Conservation (phyloP, 257 asterid species). For the Cordia subcordata region DNA sequence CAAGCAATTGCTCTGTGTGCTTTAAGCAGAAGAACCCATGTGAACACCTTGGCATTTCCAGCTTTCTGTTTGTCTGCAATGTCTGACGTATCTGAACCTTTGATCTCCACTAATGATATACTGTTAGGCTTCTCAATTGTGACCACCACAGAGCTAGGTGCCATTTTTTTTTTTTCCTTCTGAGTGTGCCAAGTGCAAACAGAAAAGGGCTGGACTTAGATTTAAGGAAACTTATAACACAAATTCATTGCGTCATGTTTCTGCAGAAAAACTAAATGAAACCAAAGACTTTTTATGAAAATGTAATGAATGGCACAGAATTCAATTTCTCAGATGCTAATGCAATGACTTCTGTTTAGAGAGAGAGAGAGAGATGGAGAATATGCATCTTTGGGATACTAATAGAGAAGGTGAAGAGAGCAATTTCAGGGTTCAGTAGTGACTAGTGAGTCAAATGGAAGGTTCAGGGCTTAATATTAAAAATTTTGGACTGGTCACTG, state of each 20-base stretch:
- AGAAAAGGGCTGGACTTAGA: constrained; percentile 14
- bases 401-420: constrained; percentile 25
- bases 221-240: not conserved
- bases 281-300: not conserved
- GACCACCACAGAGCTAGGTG: constrained; percentile 70
- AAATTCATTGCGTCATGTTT: not conserved
- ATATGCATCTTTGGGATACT: constrained; percentile 19
- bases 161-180: constrained; percentile 41
- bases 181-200: not conserved
- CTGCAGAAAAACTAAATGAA: not conserved
- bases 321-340: constrained; percentile 23
- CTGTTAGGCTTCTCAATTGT: constrained; percentile 60
- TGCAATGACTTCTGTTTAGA: constrained; percentile 10
- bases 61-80: constrained; percentile 59
- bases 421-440: constrained; percentile 21
- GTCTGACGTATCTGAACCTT: constrained; percentile 24
- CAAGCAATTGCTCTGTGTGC: constrained; percentile 54
- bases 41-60: constrained; percentile 61
- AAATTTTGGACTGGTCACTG: not conserved
- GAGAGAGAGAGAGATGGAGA: constrained; percentile 11
- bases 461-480: constrained; percentile 27
- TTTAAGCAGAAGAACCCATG: constrained; percentile 58
- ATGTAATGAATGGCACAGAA: constrained; percentile 28
- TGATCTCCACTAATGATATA: constrained; percentile 47
- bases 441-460: constrained; percentile 38